Base-by-base conservation (phyloP, 1,284 basidiomycete species). In the Sporisorium iseilematis-ciliati region DNA sequence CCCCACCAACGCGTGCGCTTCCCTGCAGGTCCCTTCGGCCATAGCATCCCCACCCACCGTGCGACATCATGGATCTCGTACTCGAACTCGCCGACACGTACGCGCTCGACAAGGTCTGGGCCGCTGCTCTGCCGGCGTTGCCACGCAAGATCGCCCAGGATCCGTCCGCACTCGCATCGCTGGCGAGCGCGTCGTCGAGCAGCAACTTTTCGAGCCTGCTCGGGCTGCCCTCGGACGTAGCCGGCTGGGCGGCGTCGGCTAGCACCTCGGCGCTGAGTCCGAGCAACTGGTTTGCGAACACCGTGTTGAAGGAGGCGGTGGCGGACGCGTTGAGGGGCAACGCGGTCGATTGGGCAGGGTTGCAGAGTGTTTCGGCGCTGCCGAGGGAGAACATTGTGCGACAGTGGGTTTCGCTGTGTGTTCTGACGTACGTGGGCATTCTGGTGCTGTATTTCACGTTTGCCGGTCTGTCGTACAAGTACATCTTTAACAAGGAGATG, bases 401-500 rank as follows among this genome's bases (percentile, higher is more conserved):
- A 40, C 96, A 98, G 84, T 75, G 91, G 10, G 45, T 92, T 25
- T 97, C 95, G 2, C 88, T 99, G 59, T 87, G 87, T 74, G 84
- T 88, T 45, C 84, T 98, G 77, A 96, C 95, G 8, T 87, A 93
- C 67, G 80, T 93, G 66, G 94, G 94, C 71, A 93, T 87, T 53
- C 29, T 87, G 18, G 23, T 86, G 41, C 82, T 87, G 35, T 87
- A 99, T 87, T 96, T 97, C 86, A 63, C 91, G 45, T 92, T 97
- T 82, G 95, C 95, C 48, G 57, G 65, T 20, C 61, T 82, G 84
- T 94, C 94, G 4, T 99, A 95, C 87, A 88, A 87, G 61, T 92
- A 89, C 86, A 90, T 99, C 68, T 99, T 97, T 89, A 95, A 99
- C 87, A 92, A 95, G 81, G 91, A 95, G 25, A 94, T 99, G 91